Percentiles rank a stretch among this genome's conserved stretches.
These are phyloP conservation scores for Metschnikowia henanensis DNA, from an alignment of 805 yeast species.

Conservation along the genomic window DNA sequence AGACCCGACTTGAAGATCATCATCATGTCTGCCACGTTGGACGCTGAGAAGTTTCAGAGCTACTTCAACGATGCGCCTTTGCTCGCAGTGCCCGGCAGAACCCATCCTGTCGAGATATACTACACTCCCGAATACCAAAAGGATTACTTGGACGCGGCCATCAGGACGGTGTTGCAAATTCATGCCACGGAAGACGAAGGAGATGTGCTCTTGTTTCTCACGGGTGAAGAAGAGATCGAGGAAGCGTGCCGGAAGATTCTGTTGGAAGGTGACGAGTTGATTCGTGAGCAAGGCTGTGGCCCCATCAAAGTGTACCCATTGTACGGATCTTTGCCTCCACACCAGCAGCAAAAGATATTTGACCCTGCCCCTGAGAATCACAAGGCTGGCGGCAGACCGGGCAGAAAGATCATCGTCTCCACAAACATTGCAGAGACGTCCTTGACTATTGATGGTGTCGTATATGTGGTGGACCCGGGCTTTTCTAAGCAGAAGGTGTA, in stretches of 20 bases:
- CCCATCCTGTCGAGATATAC: conserved; percentile 95
- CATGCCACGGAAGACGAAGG: conserved; percentile 97
- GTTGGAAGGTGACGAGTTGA: conserved; percentile 84
- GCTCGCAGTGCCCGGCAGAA: conserved; percentile 96
- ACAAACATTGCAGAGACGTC: conserved; percentile 99
- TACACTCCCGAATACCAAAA: conserved; percentile 97
- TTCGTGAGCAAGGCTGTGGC: conserved; percentile 88
- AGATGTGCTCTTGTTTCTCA: conserved; percentile 80
- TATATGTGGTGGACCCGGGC: conserved; percentile 96
- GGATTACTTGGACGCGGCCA: conserved; percentile 92
- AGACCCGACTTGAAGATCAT: conserved; percentile 89
- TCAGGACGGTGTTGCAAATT: conserved; percentile 91
- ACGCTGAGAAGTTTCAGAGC: conserved; percentile 91
- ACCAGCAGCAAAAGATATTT: conserved; percentile 91
- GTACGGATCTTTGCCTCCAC: conserved; percentile 95
- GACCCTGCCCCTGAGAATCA: conserved; percentile 83
- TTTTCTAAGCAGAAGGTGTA: conserved; percentile 95
- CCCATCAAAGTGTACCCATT: conserved; percentile 88
- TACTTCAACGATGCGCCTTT: conserved; percentile 92
- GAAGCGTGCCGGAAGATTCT: conserved; percentile 91
- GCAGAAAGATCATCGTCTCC: conserved; percentile 88
- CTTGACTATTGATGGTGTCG: conserved; percentile 95
- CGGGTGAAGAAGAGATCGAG: conserved; percentile 98
- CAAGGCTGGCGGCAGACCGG: conserved; percentile 80
- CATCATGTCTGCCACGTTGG: conserved; percentile 97